These are phyloP conservation scores for Epichloe hybrida DNA, from an alignment of 2,329 filamentous ascomycete species.

Conservation along the genomic window DNA sequence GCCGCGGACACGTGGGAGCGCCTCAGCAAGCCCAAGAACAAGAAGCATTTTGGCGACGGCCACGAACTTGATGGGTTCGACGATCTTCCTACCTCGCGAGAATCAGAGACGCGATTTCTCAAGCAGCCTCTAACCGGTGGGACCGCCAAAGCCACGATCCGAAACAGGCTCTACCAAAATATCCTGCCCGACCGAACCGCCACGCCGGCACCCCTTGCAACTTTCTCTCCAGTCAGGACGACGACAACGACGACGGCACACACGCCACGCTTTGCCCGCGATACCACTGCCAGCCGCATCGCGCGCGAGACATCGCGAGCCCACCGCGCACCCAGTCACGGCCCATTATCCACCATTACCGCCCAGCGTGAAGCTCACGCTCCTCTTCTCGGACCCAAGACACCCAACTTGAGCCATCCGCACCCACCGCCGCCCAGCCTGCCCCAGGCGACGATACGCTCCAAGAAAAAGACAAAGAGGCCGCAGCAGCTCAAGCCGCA, in stretches of 20 bases:
- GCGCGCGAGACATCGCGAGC: conserved; percentile 49
- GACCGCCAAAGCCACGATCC: conserved; percentile 49
- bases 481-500: conserved; percentile 65
- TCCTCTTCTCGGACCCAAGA: conserved; percentile 37
- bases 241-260: conserved; percentile 16
- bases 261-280: conserved; percentile 49
- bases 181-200: conserved; percentile 38
- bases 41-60: conserved; percentile 67
- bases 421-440: conserved; percentile 21
- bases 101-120: conserved; percentile 67
- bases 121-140: conserved; percentile 58
- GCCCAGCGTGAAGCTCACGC: conserved; percentile 40
- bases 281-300: conserved; percentile 52
- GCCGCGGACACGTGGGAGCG: conserved; percentile 46
- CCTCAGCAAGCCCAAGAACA: conserved; percentile 52
- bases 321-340: conserved; percentile 41
- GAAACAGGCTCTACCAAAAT: conserved; percentile 44
- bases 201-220: conserved; percentile 39
- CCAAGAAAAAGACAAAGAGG: conserved; percentile 43
- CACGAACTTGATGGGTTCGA: conserved; percentile 89
- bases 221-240: conserved; percentile 42
- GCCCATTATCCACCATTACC: conserved; percentile 39
- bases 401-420: conserved; percentile 25
- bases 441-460: conserved; percentile 29
- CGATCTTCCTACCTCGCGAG: conserved; percentile 78